Evolutionary conservation across 768 basidiomycete genomes (phyloP).

Genomic region (Termitomyces heimii): DNA sequence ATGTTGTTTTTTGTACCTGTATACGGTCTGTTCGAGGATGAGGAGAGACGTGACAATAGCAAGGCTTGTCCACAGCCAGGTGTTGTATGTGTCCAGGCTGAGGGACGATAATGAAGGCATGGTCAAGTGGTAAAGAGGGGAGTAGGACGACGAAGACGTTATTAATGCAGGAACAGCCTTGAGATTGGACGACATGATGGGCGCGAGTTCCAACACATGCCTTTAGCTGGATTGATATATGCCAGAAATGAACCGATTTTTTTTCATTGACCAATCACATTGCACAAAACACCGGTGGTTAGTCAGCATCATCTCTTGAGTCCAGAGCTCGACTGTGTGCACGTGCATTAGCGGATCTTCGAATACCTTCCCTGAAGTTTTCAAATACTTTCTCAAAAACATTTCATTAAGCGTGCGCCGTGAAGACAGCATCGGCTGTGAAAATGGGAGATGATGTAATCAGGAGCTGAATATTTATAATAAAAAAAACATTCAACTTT

Average conservation of each 20-base stretch:
- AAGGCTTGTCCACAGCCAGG: slow-evolving; percentile 66
- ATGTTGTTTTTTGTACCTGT: slow-evolving; percentile 82
- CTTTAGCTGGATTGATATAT: slow-evolving; percentile 1
- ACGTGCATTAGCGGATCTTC: not conserved
- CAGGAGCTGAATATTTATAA: not conserved
- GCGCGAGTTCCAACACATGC: slow-evolving; percentile 18
- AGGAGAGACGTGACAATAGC: slow-evolving; percentile 72
- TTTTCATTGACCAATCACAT: slow-evolving; percentile 34
- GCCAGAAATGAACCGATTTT: slow-evolving; percentile 28
- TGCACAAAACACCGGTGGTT: slow-evolving; percentile 2
- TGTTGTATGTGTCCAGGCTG: slow-evolving; percentile 24
- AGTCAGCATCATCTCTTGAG: slow-evolving; percentile 11
- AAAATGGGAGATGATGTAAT: too few species aligned
- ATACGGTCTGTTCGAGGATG: slow-evolving; percentile 81
- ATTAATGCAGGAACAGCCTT: slow-evolving; percentile 29
- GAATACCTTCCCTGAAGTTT: not conserved
- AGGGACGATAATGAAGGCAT: slow-evolving; percentile 39
- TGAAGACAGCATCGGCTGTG: too few species aligned
- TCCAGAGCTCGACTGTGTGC: not conserved
- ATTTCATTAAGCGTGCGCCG: not conserved
- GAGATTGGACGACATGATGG: slow-evolving; percentile 22
- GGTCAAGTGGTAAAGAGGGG: slow-evolving; percentile 39
- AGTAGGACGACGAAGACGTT: slow-evolving; percentile 37
- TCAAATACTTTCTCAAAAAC: not conserved
- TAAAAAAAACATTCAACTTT: too few species aligned